phyloP scores from a whole-genome alignment of 2,329 filamentous ascomycete genomes.

The Verticillium tricorpus region DNA sequence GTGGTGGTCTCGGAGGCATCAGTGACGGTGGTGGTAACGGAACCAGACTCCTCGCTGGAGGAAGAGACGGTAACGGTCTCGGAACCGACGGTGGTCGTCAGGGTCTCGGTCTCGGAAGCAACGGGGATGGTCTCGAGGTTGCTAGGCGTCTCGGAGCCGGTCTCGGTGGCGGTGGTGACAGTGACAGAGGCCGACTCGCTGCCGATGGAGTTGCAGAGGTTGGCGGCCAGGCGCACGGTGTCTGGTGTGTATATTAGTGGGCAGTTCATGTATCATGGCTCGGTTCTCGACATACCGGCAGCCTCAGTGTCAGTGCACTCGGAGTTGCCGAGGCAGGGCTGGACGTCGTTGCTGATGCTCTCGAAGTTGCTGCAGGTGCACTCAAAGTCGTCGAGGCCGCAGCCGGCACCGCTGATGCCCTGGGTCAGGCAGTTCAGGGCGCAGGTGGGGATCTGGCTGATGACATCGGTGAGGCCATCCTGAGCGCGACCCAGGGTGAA shows the following conservation, averaged over 20 bases:
- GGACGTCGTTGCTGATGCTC: conserved; percentile 25
- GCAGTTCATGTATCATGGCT: neutral
- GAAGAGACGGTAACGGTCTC: neutral
- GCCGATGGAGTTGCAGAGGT: neutral
- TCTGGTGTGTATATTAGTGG: conserved; percentile 5
- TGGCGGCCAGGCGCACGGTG: conserved; percentile 16
- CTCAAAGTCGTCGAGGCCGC: conserved; percentile 24
- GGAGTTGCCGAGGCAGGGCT: conserved; percentile 29
- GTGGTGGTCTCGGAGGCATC: conserved; percentile 9
- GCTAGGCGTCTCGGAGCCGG: neutral
- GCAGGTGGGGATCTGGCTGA: conserved; percentile 30
- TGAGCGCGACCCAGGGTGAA: conserved; percentile 17
- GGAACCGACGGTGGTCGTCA: neutral
- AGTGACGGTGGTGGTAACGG: conserved; percentile 3
- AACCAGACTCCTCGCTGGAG: neutral
- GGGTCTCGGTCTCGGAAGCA: neutral
- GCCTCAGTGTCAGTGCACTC: conserved; percentile 28
- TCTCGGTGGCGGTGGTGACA: neutral
- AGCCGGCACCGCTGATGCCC: conserved; percentile 25
- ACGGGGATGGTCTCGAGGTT: neutral
- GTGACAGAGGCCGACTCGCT: neutral
- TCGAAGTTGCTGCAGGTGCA: conserved; percentile 34
- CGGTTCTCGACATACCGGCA: conserved; percentile 22
- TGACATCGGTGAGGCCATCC: conserved; percentile 13
- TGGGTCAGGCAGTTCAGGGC: conserved; percentile 30